These are phyloP conservation scores for Diaporthe vexans DNA, from an alignment of 2,329 filamentous ascomycete species.

Conservation along the genomic window DNA sequence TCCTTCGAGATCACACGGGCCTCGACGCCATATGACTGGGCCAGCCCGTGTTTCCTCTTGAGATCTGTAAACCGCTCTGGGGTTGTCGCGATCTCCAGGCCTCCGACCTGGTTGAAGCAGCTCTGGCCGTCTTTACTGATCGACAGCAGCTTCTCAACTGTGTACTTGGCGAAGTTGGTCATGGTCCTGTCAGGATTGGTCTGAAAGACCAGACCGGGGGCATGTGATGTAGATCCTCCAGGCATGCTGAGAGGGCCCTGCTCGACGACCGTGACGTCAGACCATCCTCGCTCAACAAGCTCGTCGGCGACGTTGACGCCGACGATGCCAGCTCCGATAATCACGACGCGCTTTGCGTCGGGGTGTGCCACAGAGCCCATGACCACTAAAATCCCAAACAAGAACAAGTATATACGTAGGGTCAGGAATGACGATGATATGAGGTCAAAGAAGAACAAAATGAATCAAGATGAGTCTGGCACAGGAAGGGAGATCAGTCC, in stretches of 20 bases:
- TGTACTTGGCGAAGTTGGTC: constrained; percentile 72
- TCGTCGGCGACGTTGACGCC: constrained; percentile 75
- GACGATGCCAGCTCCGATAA: constrained; percentile 75
- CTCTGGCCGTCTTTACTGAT: constrained; percentile 62
- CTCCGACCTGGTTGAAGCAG: constrained; percentile 75
- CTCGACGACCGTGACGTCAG: constrained; percentile 74
- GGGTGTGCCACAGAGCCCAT: constrained; percentile 37
- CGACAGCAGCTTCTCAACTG: constrained; percentile 70
- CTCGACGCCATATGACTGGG: constrained; percentile 72
- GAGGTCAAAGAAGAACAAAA: background rate
- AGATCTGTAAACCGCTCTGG: constrained; percentile 70
- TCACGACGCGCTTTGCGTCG: constrained; percentile 60
- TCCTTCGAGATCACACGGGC: constrained; percentile 64
- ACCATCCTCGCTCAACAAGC: constrained; percentile 73
- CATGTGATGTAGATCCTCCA: constrained; percentile 76
- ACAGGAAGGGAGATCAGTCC: too few species aligned
- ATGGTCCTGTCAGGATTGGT: constrained; percentile 71
- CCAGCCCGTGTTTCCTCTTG: constrained; percentile 73
- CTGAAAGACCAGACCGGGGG: constrained; percentile 75
- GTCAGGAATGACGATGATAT: background rate
- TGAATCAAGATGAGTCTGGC: background rate
- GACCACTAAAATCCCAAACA: background rate
- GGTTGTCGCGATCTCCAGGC: constrained; percentile 73
- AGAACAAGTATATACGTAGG: background rate
- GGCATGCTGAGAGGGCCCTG: constrained; percentile 74